phyloP scores from a whole-genome alignment of 139 green algal species.

The Bryopsis sp. region DNA sequence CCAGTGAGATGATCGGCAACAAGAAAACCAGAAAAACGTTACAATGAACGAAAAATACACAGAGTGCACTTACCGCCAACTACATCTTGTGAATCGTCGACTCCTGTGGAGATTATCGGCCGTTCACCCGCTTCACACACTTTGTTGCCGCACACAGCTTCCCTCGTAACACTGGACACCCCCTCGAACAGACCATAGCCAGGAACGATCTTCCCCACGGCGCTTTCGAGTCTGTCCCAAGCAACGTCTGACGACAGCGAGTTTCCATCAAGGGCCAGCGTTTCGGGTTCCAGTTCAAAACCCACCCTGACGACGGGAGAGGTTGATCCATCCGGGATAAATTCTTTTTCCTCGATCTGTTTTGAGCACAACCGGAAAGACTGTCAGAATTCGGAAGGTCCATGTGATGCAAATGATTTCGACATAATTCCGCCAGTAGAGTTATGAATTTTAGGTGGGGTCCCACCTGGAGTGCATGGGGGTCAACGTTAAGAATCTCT shows the following conservation, averaged over 20 bases:
- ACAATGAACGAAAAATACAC: background rate
- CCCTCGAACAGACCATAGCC: background rate
- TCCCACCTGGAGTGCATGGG: too few relatives aligned
- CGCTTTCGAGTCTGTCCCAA: background rate
- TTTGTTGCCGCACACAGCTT: conserved; percentile 15
- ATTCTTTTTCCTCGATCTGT: background rate
- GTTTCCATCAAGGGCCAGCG: background rate
- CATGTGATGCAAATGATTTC: too few relatives aligned
- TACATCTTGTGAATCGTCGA: background rate
- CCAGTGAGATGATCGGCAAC: background rate
- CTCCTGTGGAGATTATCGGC: background rate
- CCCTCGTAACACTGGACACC: background rate
- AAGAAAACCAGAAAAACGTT: background rate
- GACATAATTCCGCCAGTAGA: too few relatives aligned
- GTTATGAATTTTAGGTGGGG: too few relatives aligned
- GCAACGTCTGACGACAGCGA: background rate
- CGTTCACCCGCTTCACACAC: conserved; percentile 11
- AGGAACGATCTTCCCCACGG: background rate
- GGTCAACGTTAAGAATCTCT: too few relatives aligned
- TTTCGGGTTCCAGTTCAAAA: background rate
- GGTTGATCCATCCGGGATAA: background rate
- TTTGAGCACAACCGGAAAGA: too few relatives aligned
- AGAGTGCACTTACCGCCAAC: background rate
- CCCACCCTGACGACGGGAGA: background rate
- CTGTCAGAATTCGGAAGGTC: too few relatives aligned